These are phyloP conservation scores for Fragilaria radians DNA, from an alignment of 108 stramenopile species.

Conservation along the genomic window DNA sequence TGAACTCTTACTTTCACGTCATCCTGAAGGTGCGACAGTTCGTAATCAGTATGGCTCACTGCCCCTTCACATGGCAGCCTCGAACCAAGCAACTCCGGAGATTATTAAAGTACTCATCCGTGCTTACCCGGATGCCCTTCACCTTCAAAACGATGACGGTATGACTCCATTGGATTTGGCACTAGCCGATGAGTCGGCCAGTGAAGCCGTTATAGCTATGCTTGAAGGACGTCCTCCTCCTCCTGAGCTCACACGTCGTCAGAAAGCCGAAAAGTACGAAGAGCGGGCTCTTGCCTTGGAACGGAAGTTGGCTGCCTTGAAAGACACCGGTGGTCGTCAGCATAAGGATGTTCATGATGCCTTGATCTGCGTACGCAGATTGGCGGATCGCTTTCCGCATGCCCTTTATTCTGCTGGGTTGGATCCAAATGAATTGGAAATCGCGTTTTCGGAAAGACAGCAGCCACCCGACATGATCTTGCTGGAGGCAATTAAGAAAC, in stretches of 20 bases:
- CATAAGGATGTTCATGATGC: constrained; percentile 65
- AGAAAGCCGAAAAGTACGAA: constrained; percentile 75
- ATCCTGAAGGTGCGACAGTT: constrained; percentile 74
- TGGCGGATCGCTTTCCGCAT: constrained; percentile 86
- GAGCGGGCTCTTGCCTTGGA: constrained; percentile 76
- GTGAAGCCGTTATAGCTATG: constrained; percentile 74
- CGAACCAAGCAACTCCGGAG: constrained; percentile 68
- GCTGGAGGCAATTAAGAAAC: constrained; percentile 63
- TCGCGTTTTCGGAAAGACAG: constrained; percentile 58
- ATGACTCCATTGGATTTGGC: constrained; percentile 87
- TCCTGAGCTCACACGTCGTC: constrained; percentile 69
- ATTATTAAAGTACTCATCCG: constrained; percentile 71
- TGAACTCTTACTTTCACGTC: constrained; percentile 55
- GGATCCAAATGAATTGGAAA: constrained; percentile 84
- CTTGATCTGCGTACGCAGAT: constrained; percentile 62
- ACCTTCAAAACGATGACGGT: constrained; percentile 86
- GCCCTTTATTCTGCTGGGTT: constrained; percentile 83
- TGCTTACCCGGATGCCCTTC: constrained; percentile 81
- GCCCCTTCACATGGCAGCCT: constrained; percentile 85
- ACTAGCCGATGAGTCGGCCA: constrained; percentile 55
- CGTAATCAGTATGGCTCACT: constrained; percentile 84
- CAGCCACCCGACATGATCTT: constrained; percentile 39
- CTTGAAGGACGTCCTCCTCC: constrained; percentile 82
- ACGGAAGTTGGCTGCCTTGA: constrained; percentile 44
- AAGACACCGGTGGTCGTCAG: constrained; percentile 50